Percentiles rank a stretch among this genome's conserved stretches.
These are phyloP conservation scores for Termitomyces sp. DNA, from an alignment of 768 basidiomycete species.

Conservation along the genomic window DNA sequence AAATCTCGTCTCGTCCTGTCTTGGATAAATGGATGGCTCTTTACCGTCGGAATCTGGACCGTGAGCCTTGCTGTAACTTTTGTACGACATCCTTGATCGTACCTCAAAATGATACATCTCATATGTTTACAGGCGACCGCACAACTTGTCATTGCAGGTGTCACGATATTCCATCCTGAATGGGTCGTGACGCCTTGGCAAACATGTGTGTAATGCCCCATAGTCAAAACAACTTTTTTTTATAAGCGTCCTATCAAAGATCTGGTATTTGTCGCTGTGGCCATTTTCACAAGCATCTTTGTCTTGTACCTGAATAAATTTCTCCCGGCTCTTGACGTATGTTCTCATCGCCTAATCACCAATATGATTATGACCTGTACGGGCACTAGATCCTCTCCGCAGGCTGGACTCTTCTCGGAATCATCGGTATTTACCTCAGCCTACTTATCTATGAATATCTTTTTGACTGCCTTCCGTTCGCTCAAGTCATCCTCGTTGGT, in stretches of 20 bases:
- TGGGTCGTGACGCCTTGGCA: conserved; percentile 58
- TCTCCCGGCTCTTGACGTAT: conserved; percentile 45
- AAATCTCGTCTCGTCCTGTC: conserved; percentile 44
- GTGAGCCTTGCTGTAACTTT: conserved; percentile 60
- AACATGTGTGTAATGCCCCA: conserved; percentile 34
- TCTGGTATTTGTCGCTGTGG: conserved; percentile 52
- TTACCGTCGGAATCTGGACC: conserved; percentile 65
- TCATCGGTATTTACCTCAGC: conserved; percentile 32
- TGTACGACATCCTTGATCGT: conserved; percentile 24
- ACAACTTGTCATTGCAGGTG: conserved; percentile 55
- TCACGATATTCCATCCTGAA: conserved; percentile 49
- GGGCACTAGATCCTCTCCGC: conserved; percentile 45
- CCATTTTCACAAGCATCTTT: conserved; percentile 38
- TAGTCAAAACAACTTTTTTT: background rate
- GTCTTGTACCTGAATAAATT: conserved; percentile 53
- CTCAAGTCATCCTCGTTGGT: conserved; percentile 46
- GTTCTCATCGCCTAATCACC: background rate
- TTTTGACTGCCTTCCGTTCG: background rate
- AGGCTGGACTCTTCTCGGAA: conserved; percentile 56
- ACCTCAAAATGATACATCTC: background rate
- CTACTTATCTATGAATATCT: background rate
- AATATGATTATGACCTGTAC: background rate
- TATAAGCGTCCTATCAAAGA: conserved; percentile 23
- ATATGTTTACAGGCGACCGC: conserved; percentile 39
- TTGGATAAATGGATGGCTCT: conserved; percentile 69